phyloP scores from a whole-genome alignment of 768 basidiomycete species.

The Boletus speciosus region DNA sequence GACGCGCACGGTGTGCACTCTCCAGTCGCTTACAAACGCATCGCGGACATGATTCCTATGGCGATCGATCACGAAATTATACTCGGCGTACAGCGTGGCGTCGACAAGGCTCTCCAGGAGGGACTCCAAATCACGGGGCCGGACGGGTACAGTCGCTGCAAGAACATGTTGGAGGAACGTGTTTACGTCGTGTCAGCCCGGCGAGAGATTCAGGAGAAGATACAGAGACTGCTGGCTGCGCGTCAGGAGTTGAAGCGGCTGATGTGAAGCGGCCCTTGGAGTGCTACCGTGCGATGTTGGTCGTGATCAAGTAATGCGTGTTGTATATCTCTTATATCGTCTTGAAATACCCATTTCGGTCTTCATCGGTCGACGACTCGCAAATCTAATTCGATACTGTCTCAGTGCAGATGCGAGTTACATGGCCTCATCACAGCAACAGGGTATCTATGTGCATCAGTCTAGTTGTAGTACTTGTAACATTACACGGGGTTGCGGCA shows the following conservation, averaged over 20 bases:
- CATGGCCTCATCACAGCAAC: not conserved
- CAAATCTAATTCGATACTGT: not conserved
- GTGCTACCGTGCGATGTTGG: not conserved
- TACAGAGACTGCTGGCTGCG: constrained; percentile 48
- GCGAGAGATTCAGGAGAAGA: constrained; percentile 47
- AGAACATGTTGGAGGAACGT: constrained; percentile 50
- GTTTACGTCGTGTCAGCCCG: constrained; percentile 41
- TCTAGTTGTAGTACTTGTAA: not conserved
- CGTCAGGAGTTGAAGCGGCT: constrained; percentile 35
- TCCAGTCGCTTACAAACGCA: constrained; percentile 47
- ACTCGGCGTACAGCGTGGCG: constrained; percentile 44
- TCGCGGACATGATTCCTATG: constrained; percentile 41
- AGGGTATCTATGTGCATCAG: not conserved
- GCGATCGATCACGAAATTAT: constrained; percentile 39
- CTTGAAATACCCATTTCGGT: not conserved
- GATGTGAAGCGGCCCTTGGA: constrained; percentile 1
- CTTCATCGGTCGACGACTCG: not conserved
- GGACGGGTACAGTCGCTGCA: constrained; percentile 45
- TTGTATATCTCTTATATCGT: not conserved
- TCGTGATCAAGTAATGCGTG: not conserved
- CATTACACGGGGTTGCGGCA: not conserved
- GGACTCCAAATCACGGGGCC: constrained; percentile 52
- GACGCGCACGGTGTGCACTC: not conserved
- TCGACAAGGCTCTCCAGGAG: constrained; percentile 43
- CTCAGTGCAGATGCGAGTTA: not conserved